phyloP scores from a whole-genome alignment of 2,329 filamentous ascomycete species.

The Rutstroemia sp. region DNA sequence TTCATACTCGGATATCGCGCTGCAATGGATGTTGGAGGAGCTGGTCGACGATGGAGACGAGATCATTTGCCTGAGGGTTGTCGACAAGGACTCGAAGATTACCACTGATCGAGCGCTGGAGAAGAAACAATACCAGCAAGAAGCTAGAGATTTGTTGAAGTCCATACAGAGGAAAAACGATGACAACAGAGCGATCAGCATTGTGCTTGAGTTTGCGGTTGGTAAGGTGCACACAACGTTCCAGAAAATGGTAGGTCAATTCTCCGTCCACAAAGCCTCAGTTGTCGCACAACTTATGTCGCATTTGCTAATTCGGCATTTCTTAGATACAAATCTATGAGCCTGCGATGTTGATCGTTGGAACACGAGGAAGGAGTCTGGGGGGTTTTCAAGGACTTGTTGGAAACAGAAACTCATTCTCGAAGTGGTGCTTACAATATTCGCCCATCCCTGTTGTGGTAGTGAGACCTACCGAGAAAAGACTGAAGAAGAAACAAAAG shows the following conservation, averaged over 20 bases:
- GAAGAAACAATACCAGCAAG: slow-evolving; percentile 53
- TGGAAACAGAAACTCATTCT: slow-evolving; percentile 54
- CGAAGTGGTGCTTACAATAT: slow-evolving; percentile 68
- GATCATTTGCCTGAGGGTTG: slow-evolving; percentile 63
- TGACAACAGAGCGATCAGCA: slow-evolving; percentile 62
- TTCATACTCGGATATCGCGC: slow-evolving; percentile 66
- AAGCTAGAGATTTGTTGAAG: slow-evolving; percentile 57
- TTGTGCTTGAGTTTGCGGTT: slow-evolving; percentile 65
- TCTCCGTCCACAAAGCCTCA: not conserved
- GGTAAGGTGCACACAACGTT: slow-evolving; percentile 67
- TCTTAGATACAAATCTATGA: slow-evolving; percentile 63
- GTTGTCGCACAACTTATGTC: not conserved
- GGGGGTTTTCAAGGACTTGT: slow-evolving; percentile 64
- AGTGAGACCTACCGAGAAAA: slow-evolving; percentile 61
- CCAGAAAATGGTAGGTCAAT: slow-evolving; percentile 56
- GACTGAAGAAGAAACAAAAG: slow-evolving; percentile 65
- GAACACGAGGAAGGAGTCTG: slow-evolving; percentile 60
- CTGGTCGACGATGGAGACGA: slow-evolving; percentile 72
- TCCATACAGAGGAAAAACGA: slow-evolving; percentile 62
- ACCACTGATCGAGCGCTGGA: slow-evolving; percentile 52
- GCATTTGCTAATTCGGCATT: slow-evolving; percentile 12
- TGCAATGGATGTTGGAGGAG: slow-evolving; percentile 69
- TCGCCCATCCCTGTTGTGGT: slow-evolving; percentile 70
- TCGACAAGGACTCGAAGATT: slow-evolving; percentile 63
- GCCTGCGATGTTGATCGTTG: slow-evolving; percentile 65